Evolutionary conservation across 225 moss, liverwort and hornwort genomes (phyloP), one percentile per base, ranked within the genome.

Genomic region (Polytrichum formosum): DNA sequence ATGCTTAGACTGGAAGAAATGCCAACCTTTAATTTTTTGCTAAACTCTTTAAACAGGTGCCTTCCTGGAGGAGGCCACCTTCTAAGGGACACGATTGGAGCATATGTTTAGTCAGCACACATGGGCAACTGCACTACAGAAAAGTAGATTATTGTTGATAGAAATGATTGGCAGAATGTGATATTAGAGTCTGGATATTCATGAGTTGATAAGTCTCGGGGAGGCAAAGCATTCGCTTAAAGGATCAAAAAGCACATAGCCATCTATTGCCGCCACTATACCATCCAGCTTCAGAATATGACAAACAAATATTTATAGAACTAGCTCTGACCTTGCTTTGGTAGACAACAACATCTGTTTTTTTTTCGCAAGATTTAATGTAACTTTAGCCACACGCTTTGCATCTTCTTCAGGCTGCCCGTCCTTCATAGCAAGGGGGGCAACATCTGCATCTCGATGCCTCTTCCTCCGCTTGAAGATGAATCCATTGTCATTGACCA

Each of bases 391-490:
- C 29, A 73, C 75, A 75, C 59, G 73, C 31, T 71, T 66, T 23
- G 58, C 53, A 26, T 71, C 66, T 58, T 66, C 76, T 53, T 61
- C 63, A 73, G 66, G 23, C 68, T 74, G 78, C 30, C 56, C 71
- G 66, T 53, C 72, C 56, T 77, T 60, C 46, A 65, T 35, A 70
- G 56, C 67, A 72, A 46, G 61, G 55, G 77, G 73, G 59, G 66
- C 69, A 56, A 68, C 76, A 67, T 59, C 73, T 70, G 79, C 72
- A 65, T 81, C 77, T 56, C 73, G 75, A 54, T 81, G 81, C 68
- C 75, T 77, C 84, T 78, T 88, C 37, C 88, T 84, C 28, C 84
- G 69, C 73, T 88, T 88, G 70, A 77, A 88, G 8, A 84, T 22
- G 37, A 84, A 84, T 28, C 88, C 88, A 23, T 74, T 80, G 29